Base-by-base conservation (phyloP, 768 basidiomycete genomes). In the Calocybe indica region DNA sequence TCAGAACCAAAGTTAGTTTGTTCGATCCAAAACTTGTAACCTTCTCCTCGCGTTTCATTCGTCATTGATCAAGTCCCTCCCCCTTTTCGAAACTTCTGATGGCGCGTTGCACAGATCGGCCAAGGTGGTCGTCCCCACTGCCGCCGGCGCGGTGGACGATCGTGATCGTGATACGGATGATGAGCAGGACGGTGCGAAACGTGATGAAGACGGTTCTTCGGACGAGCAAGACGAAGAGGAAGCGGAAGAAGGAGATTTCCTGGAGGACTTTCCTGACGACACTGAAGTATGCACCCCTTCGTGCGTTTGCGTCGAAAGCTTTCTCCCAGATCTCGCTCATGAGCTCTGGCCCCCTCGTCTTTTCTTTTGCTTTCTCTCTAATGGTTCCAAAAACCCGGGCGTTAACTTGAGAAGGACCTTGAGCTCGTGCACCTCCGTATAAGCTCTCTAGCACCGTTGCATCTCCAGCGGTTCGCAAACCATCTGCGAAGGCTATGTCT, bases 401-500 rank as follows among this genome's bases (percentile, higher is more conserved):
- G 22, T 45, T 46, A 41, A 41, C 44, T 49, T 43, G 32, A 37
- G 13, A 55, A 95, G 93, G 92, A 95, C 55, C 72, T 96, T 33
- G 90, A 94, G 52, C 79, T 96, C 32, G 73, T 91, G 6, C 91
- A 95, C 62, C 74, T 83, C 3, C 82, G 88, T 29, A 76, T 96
- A 42, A 75, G 75, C 44, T 82, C 86, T 11, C 73, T 92, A 1
- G 70, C 69, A 9, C 74, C 73, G 12, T 72, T 95, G n/a, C 78
- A 79, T 28, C 73, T 95, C 9, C 70, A 77, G 2, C 77, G 93
- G 10, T 96, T 95, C 61, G 81, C 79, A 5, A 63, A 53, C 1
- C 70, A 82, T 55, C 69, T 96, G 48, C 84, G 76, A 65, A 80
- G 73, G 41, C 70, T 96, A 7, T 93, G 89, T 67, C 73, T 97